phyloP scores from a whole-genome alignment of 495 filamentous ascomycete species.

The Recurvomyces mirabilis region DNA sequence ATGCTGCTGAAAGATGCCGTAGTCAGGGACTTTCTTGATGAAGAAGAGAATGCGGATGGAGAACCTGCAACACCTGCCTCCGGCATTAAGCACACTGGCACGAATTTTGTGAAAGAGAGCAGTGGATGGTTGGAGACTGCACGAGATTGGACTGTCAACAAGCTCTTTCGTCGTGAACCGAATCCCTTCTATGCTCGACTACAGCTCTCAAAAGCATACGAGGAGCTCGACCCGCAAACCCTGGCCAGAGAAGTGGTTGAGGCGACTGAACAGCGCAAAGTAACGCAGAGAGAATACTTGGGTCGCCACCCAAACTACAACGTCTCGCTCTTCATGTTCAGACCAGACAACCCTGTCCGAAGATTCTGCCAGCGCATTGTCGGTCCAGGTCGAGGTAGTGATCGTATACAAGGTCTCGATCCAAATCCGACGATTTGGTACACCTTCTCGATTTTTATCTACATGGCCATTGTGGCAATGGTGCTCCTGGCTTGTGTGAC shows the following conservation, averaged over 20 bases:
- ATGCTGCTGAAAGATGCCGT: conserved; percentile 94
- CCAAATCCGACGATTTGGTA: conserved; percentile 88
- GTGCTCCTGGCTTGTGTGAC: conserved; percentile 89
- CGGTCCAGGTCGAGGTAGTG: conserved; percentile 75
- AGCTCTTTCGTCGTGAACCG: conserved; percentile 48
- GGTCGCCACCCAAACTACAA: conserved; percentile 84
- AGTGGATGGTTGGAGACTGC: neutral
- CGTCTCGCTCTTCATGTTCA: conserved; percentile 80
- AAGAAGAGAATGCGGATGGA: conserved; percentile 32
- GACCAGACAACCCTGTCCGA: conserved; percentile 61
- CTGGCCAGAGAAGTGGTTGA: conserved; percentile 85
- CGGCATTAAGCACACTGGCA: neutral
- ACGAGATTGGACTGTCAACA: conserved; percentile 8
- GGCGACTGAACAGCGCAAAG: conserved; percentile 68
- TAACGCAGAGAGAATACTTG: conserved; percentile 82
- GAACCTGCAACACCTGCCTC: neutral
- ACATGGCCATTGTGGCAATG: conserved; percentile 91
- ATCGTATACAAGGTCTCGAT: conserved; percentile 74
- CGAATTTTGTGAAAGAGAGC: conserved; percentile 7
- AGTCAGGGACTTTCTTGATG: conserved; percentile 86
- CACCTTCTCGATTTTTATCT: conserved; percentile 84
- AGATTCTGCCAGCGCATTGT: conserved; percentile 81
- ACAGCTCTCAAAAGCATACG: conserved; percentile 58
- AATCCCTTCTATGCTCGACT: conserved; percentile 92
- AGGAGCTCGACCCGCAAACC: conserved; percentile 68